phyloP scores from a whole-genome alignment of 108 stramenopile species.

The Skeletonema menzelii region DNA sequence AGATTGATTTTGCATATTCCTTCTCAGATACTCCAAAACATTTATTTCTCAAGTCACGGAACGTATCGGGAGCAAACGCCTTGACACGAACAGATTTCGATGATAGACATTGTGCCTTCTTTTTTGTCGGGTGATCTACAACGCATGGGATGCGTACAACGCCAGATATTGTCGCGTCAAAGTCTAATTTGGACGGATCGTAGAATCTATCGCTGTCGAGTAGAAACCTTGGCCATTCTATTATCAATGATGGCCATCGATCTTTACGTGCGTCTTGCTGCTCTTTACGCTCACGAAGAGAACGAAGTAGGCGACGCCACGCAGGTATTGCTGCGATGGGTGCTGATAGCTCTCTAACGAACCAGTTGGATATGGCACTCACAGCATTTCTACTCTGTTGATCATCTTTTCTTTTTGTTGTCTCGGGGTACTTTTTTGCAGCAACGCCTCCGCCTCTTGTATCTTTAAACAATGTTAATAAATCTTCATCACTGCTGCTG shows the following conservation, averaged over 20 bases:
- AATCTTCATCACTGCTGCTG: constrained; percentile 15
- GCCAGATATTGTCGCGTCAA: constrained; percentile 33
- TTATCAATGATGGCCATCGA: constrained; percentile 10
- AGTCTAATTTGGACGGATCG: constrained; percentile 34
- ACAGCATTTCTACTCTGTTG: constrained; percentile 25
- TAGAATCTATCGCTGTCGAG: constrained; percentile 2
- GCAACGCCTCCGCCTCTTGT: constrained; percentile 7
- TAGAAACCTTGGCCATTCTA: constrained; percentile 23
- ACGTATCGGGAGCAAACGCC: constrained; percentile 61
- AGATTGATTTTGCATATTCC: constrained; percentile 55
- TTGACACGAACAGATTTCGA: constrained; percentile 39
- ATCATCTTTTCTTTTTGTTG: background rate
- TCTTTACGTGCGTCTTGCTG: constrained; percentile 1
- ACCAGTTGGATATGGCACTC: constrained; percentile 24
- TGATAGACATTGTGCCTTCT: background rate
- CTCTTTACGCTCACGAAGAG: constrained; percentile 25
- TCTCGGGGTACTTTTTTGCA: background rate
- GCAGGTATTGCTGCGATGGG: constrained; percentile 45
- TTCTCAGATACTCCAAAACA: constrained; percentile 67
- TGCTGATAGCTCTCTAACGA: constrained; percentile 39
- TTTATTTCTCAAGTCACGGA: constrained; percentile 62
- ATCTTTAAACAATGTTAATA: constrained; percentile 1
- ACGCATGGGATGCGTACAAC: constrained; percentile 15
- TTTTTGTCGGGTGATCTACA: background rate
- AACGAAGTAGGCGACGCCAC: constrained; percentile 41